A percentile compares a stretch with the other conserved stretches of the same genome.
phyloP scores from a whole-genome alignment of 2,329 filamentous ascomycete species.

The Cladosporium sp. region DNA sequence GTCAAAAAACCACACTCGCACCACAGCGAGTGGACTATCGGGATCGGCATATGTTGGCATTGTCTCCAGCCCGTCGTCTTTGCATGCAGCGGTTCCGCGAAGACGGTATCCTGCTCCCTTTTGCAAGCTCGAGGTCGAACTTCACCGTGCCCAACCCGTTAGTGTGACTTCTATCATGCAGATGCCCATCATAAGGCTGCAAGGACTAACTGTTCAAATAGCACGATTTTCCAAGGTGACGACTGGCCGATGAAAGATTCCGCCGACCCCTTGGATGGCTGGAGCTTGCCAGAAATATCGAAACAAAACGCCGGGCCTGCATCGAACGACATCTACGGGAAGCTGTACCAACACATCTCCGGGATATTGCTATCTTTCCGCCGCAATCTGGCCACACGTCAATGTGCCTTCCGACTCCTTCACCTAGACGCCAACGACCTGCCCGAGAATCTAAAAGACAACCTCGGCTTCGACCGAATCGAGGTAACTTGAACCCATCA shows the following conservation, averaged over 20 bases:
- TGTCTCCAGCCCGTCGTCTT: constrained; percentile 26
- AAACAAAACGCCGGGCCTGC: constrained; percentile 19
- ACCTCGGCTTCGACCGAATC: not conserved
- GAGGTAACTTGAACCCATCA: too few relatives aligned
- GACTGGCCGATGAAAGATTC: constrained; percentile 38
- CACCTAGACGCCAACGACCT: constrained; percentile 27
- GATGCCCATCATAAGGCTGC: too few relatives aligned
- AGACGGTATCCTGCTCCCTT: constrained; percentile 41
- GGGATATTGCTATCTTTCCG: constrained; percentile 31
- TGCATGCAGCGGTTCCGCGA: constrained; percentile 30
- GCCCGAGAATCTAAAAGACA: constrained; percentile 1
- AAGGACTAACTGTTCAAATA: too few relatives aligned
- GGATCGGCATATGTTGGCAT: constrained; percentile 28
- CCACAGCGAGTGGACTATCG: not conserved
- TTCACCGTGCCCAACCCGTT: constrained; percentile 42
- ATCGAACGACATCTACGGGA: constrained; percentile 36
- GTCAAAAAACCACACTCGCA: not conserved
- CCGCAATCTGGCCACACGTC: constrained; percentile 18
- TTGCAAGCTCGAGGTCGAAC: constrained; percentile 28
- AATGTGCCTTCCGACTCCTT: constrained; percentile 29
- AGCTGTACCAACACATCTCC: constrained; percentile 34
- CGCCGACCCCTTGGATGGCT: constrained; percentile 37
- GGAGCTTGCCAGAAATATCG: constrained; percentile 31
- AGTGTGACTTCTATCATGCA: constrained; percentile 21
- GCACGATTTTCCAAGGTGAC: constrained; percentile 33